A percentile compares a stretch with the other conserved stretches of the same genome.
Conservation (phyloP, 202 grass and related monocot species). For the Sporobolus alterniflorus region DNA sequence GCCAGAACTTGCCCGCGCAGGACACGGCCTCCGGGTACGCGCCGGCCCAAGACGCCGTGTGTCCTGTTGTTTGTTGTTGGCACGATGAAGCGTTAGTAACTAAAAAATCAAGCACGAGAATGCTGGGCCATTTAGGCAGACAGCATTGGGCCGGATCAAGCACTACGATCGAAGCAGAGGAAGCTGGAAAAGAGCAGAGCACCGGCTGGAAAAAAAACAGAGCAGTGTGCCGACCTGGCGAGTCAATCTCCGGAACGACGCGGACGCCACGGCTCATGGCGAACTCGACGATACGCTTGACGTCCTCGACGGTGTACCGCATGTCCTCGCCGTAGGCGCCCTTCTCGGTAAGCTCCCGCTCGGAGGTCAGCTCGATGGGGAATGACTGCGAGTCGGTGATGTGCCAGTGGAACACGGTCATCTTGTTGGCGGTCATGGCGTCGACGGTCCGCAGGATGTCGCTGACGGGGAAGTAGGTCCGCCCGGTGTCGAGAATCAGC, state of each 20-base stretch:
- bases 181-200: not conserved
- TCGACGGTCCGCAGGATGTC: slow-evolving; percentile 74
- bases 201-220: too few species aligned
- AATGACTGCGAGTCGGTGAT: slow-evolving; percentile 85
- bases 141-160: not conserved
- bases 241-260: slow-evolving; percentile 78
- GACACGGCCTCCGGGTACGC: slow-evolving; percentile 59
- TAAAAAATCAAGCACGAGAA: not conserved
- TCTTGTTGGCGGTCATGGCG: slow-evolving; percentile 75
- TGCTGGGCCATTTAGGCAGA: not conserved
- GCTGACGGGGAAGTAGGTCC: slow-evolving; percentile 51
- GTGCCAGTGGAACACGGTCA: slow-evolving; percentile 89
- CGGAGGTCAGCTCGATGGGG: slow-evolving; percentile 66
- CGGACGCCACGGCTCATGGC: slow-evolving; percentile 71
- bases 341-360: slow-evolving; percentile 52
- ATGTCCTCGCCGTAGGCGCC: slow-evolving; percentile 65
- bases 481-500: slow-evolving; percentile 68
- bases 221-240: slow-evolving; percentile 33
- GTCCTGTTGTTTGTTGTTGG: slow-evolving; percentile 27
- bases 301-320: slow-evolving; percentile 62
- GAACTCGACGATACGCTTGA: slow-evolving; percentile 58
- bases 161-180: not conserved
- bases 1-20: slow-evolving; percentile 64
- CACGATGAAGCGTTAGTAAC: not conserved
- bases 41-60: slow-evolving; percentile 69